Evolutionary conservation across 2,329 filamentous ascomycete species (phyloP).

Genomic region (Alternaria consortialis): DNA sequence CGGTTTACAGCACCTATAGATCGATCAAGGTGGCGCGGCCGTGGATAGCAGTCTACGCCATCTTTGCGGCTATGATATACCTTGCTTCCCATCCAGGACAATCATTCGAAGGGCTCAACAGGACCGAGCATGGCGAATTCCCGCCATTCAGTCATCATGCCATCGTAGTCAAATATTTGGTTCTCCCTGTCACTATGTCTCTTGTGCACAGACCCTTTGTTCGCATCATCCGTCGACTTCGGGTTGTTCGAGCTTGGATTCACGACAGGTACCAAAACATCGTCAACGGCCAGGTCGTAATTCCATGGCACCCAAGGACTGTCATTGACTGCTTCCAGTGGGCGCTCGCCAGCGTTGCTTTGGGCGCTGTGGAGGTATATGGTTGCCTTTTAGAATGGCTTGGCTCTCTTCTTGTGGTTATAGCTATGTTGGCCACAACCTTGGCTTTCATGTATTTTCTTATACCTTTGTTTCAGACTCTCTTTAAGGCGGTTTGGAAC

Average conservation of each 20-base stretch:
- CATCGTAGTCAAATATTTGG: not conserved
- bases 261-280: not conserved
- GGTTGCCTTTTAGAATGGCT: not conserved
- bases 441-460: not conserved
- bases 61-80: not conserved
- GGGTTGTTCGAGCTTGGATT: not conserved
- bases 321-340: not conserved
- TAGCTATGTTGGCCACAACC: not conserved
- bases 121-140: not conserved
- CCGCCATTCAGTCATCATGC: not conserved
- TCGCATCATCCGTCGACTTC: not conserved
- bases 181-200: not conserved
- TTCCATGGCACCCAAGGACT: not conserved
- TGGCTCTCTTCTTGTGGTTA: not conserved
- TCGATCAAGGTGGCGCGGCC: not conserved
- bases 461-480: not conserved
- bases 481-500: not conserved
- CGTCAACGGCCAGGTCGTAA: too few species aligned
- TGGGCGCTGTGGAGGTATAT: not conserved
- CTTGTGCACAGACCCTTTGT: not conserved
- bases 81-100: not conserved
- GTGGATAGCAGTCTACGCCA: not conserved
- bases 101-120: not conserved
- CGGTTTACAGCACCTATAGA: not conserved
- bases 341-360: not conserved